Base-by-base conservation (phyloP, 306 rosid genomes). In the Rosa multiflora region DNA sequence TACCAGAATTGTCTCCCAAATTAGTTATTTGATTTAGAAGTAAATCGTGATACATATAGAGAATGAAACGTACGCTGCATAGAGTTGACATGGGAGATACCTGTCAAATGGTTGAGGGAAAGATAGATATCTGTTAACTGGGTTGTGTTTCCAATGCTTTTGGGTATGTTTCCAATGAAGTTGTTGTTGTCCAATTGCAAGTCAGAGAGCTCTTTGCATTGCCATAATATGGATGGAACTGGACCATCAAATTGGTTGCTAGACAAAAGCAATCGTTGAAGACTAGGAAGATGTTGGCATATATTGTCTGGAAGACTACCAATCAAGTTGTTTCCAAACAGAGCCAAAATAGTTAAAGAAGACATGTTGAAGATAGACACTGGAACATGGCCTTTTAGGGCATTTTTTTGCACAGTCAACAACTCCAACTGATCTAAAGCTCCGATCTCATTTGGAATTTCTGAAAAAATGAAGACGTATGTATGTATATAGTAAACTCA, bases 81-180 rank as follows among this genome's bases (percentile, higher is more conserved):
- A n/a, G n/a, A n/a, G n/a, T n/a, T n/a, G n/a, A n/a, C n/a, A n/a
- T n/a, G n/a, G n/a, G n/a, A n/a, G n/a, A n/a, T n/a, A n/a, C n/a
- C n/a, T n/a, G n/a, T n/a, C n/a, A n/a, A n/a, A n/a, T n/a, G n/a
- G n/a, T n/a, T n/a, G n/a, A n/a, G n/a, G n/a, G n/a, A n/a, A n/a
- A n/a, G n/a, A n/a, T n/a, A n/a, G n/a, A n/a, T n/a, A n/a, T n/a
- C n/a, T n/a, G n/a, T n/a, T n/a, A n/a, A 58, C 49, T 37, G 11
- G 10, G 75, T 73, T 9, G 73, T 29, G 72, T 82, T 82, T 1
- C 56, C 76, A 12, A 82, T 37, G 26, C 0, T 48, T 18, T 2
- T 13, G 17, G 79, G 72, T 72, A 82, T 32, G 23, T 39, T 77
- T 77, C 79, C 85, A n/a, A 12, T 35, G 14, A 82, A 73, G 1